Percentiles rank a stretch among this genome's conserved stretches.
phyloP scores from a whole-genome alignment of 2,329 filamentous ascomycete genomes.

The Sporothrix sp. region DNA sequence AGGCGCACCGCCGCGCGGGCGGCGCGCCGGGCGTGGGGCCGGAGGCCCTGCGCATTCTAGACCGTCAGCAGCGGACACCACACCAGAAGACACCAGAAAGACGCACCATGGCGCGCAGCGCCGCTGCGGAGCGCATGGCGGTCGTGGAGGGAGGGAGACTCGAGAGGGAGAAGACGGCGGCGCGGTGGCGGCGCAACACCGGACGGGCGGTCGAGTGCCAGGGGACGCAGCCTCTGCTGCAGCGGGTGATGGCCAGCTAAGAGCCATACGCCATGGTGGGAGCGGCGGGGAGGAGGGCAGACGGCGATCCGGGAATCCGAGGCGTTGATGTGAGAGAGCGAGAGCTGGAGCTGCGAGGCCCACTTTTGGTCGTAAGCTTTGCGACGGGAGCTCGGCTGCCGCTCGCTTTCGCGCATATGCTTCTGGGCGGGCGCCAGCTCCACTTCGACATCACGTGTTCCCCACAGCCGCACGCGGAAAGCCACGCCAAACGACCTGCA shows the following conservation, averaged over 20 bases:
- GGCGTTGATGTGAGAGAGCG: background rate
- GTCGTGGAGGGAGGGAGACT: no score
- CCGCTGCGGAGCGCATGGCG: conserved; percentile 10
- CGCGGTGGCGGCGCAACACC: no score
- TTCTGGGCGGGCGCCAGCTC: no score
- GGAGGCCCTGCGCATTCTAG: background rate
- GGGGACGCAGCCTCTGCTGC: conserved; percentile 15
- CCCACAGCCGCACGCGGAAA: conserved; percentile 9
- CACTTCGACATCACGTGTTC: no score
- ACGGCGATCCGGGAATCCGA: background rate
- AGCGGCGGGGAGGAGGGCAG: background rate
- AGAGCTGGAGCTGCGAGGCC: conserved; percentile 6
- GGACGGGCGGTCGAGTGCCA: background rate
- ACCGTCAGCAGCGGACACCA: no score
- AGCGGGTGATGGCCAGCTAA: conserved; percentile 4
- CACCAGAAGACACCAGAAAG: no score
- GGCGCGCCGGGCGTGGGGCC: background rate
- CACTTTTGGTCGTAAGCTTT: background rate
- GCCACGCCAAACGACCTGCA: no score
- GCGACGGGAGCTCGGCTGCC: no score
- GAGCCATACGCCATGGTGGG: conserved; percentile 14
- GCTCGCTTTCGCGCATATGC: no score
- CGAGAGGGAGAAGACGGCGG: no score
- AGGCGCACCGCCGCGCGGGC: background rate
- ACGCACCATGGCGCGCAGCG: conserved; percentile 13